Evolutionary conservation across 225 moss, liverwort and hornwort species (phyloP).

Genomic region (Climacium dendroides): DNA sequence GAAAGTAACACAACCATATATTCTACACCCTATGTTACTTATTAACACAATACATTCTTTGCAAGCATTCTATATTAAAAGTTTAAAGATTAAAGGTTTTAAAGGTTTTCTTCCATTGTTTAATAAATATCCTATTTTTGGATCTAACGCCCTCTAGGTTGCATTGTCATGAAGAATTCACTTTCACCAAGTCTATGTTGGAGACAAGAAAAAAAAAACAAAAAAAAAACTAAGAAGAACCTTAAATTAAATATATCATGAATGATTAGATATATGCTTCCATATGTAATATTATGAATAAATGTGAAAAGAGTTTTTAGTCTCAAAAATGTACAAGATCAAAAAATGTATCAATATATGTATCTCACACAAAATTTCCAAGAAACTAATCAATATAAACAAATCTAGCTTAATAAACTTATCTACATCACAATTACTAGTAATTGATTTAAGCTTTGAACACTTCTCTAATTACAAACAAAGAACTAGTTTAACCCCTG

Average conservation of each 20-base stretch:
- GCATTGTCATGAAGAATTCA: background rate
- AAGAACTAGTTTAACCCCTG: too few relatives aligned
- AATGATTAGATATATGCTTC: background rate
- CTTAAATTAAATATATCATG: background rate
- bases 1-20: too few relatives aligned
- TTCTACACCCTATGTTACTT: too few relatives aligned
- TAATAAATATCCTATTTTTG: too few relatives aligned
- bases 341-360: too few relatives aligned
- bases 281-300: background rate
- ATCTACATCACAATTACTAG: background rate
- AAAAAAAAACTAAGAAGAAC: background rate
- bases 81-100: too few relatives aligned
- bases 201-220: background rate
- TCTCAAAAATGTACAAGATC: too few relatives aligned
- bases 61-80: too few relatives aligned
- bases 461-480: background rate
- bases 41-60: too few relatives aligned
- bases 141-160: too few relatives aligned
- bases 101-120: too few relatives aligned
- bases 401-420: background rate
- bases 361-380: background rate
- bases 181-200: background rate
- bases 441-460: background rate
- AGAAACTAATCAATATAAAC: background rate
- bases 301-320: background rate